Conservation (phyloP, 768 basidiomycete species). For the Rossbeevera mucosa region DNA sequence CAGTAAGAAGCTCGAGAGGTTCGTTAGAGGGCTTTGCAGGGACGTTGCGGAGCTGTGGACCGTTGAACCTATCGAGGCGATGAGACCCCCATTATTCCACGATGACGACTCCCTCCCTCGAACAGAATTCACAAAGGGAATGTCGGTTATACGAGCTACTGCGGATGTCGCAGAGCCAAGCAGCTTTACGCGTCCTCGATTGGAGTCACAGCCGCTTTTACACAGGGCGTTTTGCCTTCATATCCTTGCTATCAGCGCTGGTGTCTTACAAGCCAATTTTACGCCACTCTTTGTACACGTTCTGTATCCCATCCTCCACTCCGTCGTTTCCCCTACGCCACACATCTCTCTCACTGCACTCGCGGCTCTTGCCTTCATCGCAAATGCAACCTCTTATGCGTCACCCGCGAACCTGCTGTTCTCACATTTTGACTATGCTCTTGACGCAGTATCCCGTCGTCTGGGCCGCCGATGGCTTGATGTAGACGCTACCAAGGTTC, state of each 20-base stretch:
- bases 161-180: slow-evolving; percentile 42
- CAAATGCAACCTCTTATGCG: slow-evolving; percentile 80
- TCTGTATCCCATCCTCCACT: slow-evolving; percentile 84
- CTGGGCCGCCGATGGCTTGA: slow-evolving; percentile 80
- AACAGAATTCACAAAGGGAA: slow-evolving; percentile 63
- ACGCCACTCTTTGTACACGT: slow-evolving; percentile 68
- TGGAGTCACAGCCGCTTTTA: slow-evolving; percentile 53
- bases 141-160: slow-evolving; percentile 58
- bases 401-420: slow-evolving; percentile 83
- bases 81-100: slow-evolving; percentile 12
- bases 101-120: slow-evolving; percentile 36
- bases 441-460: slow-evolving; percentile 84
- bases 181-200: slow-evolving; percentile 22
- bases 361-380: slow-evolving; percentile 64
- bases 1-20: slow-evolving; percentile 57
- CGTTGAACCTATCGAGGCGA: slow-evolving; percentile 30
- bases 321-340: slow-evolving; percentile 66
- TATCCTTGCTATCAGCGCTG: slow-evolving; percentile 63
- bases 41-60: slow-evolving; percentile 74
- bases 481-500: slow-evolving; percentile 82
- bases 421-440: slow-evolving; percentile 94
- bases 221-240: slow-evolving; percentile 70
- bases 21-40: slow-evolving; percentile 58
- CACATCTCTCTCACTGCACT: slow-evolving; percentile 74
- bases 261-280: slow-evolving; percentile 71